Base-by-base conservation (phyloP, 495 filamentous ascomycete genomes). In the Hypoxylon crocopeplum region DNA sequence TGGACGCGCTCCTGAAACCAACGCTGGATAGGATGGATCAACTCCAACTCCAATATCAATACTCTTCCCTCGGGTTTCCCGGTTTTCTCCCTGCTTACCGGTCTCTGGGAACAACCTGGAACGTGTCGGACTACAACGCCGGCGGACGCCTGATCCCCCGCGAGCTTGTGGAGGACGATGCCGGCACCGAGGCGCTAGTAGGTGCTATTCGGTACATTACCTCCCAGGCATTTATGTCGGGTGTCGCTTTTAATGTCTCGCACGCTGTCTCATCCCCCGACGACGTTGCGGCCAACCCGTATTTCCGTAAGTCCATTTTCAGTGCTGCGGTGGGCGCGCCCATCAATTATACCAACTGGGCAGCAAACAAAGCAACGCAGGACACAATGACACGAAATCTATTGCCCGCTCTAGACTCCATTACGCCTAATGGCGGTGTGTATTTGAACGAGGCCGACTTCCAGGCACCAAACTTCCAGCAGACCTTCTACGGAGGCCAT, bases 121-220 rank as follows among this genome's bases (percentile, higher is more conserved):
- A 56, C 32, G 40, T 56, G 8, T 47, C 52, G 2, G 32, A 55
- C 20, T 46, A 46, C 25, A 46, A 55, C 30, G 7, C 25, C 13
- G 52, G 52, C 1, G 27, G 52, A 10, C 29, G 41, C 10, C 8
- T 56, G n/a, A 39, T 47, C 15, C 38, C 50, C 5, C 38, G 50
- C 3, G 17, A 44, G 22, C 22, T 44, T 2, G 16, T 45, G 2
- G 29, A 33, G 10, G 24, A 21, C 6, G 5, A 54, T 2, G 20
- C 29, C 15, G 7, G 17, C 25, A 29, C 34, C 2, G 41, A 46
- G 1, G 19, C 41, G 6, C 15, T 56, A 13, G 30, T 46, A 4
- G 5, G 15, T 5, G 52, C 41, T 7, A 25, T 56, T 5, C 39
- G 33, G 3, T n/a, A 13, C 27, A 56, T 56, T 8, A 32, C 19